Conservation (phyloP, 805 yeast genomes). For the Saccharomyces cerevisiae region DNA sequence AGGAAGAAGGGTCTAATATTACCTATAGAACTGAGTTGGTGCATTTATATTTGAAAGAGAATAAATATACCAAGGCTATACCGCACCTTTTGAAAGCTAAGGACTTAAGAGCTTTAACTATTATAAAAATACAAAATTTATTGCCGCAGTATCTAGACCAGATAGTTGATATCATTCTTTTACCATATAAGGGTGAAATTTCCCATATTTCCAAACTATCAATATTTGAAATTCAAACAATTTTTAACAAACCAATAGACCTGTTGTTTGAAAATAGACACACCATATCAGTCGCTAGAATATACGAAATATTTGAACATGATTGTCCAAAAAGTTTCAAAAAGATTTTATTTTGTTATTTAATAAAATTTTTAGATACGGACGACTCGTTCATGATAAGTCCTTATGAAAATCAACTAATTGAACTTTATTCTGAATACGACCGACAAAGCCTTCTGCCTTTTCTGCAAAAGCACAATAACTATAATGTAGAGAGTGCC, state of each 20-base stretch:
- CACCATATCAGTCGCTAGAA: conserved; percentile 47
- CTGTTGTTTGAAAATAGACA: conserved; percentile 57
- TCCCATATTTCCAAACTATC: conserved; percentile 30
- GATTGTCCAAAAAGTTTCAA: conserved; percentile 30
- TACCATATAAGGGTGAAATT: conserved; percentile 29
- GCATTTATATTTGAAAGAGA: conserved; percentile 46
- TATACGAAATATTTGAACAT: conserved; percentile 41
- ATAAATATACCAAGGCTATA: conserved; percentile 56
- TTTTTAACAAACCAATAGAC: conserved; percentile 39
- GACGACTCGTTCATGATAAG: conserved; percentile 46
- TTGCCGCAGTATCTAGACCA: conserved; percentile 40
- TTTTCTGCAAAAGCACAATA: conserved; percentile 50
- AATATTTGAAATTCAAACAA: conserved; percentile 33
- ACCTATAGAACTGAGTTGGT: conserved; percentile 39
- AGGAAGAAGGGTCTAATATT: conserved; percentile 9
- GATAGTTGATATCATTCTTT: conserved; percentile 44
- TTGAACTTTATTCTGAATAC: conserved; percentile 54
- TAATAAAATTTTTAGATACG: conserved; percentile 46
- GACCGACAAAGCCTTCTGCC: conserved; percentile 47
- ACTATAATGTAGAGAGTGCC: conserved; percentile 63
- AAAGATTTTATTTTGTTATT: conserved; percentile 52
- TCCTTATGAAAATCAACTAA: conserved; percentile 58
- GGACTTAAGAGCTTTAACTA: conserved; percentile 47
- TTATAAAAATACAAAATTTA: conserved; percentile 57
- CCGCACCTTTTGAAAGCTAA: conserved; percentile 49